These are phyloP conservation scores for Alternaria hordeiaustralica DNA, from an alignment of 2,329 filamentous ascomycete genomes.

Conservation along the genomic window DNA sequence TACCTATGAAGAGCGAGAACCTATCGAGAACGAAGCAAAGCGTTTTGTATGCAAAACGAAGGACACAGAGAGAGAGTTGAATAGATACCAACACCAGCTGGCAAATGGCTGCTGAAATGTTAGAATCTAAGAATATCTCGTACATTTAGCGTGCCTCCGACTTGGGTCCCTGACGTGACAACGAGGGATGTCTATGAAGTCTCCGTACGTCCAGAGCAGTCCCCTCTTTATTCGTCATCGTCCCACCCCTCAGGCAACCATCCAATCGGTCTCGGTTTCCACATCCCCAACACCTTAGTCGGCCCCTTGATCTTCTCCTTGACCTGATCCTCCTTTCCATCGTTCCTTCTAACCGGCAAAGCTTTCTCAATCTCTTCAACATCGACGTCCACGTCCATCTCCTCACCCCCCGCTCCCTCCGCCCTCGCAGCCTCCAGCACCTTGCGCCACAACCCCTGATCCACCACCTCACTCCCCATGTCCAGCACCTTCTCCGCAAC, in stretches of 20 bases:
- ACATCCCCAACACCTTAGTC: conserved; percentile 40
- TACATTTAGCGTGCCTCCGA: not conserved
- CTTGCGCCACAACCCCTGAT: conserved; percentile 19
- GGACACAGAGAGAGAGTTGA: not conserved
- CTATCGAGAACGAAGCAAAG: not conserved
- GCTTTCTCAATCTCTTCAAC: conserved; percentile 1
- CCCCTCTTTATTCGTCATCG: conserved; percentile 26
- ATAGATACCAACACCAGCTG: not conserved
- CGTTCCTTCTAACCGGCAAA: not conserved
- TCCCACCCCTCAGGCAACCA: conserved; percentile 34
- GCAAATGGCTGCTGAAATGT: not conserved
- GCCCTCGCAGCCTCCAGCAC: conserved; percentile 42
- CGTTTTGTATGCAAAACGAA: not conserved
- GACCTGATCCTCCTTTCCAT: not conserved
- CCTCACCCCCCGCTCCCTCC: conserved; percentile 4
- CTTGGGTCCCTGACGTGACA: not conserved
- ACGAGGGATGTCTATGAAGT: not conserved
- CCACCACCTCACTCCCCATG: conserved; percentile 17
- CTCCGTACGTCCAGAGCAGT: not conserved
- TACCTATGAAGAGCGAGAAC: not conserved
- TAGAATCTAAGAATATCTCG: not conserved
- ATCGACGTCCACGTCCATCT: conserved; percentile 15
- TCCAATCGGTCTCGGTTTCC: conserved; percentile 43
- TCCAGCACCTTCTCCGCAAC: conserved; percentile 45
- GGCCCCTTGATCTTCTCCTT: conserved; percentile 30